phyloP scores from a whole-genome alignment of 1,284 basidiomycete species.

The Cerrena zonata region DNA sequence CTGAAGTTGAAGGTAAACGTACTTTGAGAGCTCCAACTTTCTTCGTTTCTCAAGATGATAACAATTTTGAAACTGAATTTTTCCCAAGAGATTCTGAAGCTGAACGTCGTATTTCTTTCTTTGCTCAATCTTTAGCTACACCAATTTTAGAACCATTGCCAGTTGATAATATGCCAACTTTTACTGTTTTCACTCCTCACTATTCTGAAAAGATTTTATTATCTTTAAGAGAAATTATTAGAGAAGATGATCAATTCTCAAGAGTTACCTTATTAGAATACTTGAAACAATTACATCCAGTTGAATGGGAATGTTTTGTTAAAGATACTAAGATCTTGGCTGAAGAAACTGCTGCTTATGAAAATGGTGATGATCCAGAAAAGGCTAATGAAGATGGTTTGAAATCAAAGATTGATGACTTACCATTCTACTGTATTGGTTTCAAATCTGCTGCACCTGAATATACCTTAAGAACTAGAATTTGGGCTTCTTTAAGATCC shows the following conservation, averaged over 20 bases:
- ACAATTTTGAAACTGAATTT: constrained; percentile 79
- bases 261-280: constrained; percentile 94
- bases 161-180: constrained; percentile 94
- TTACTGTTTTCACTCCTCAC: constrained; percentile 92
- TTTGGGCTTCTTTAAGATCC: constrained; percentile 97
- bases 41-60: constrained; percentile 84
- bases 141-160: constrained; percentile 88
- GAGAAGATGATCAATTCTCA: constrained; percentile 93
- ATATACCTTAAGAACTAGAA: constrained; percentile 96
- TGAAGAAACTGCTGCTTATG: constrained; percentile 83
- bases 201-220: constrained; percentile 95
- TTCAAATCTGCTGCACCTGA: constrained; percentile 99
- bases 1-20: constrained; percentile 78
- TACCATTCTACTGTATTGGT: constrained; percentile 99
- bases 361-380: constrained; percentile 52
- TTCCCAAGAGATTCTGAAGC: constrained; percentile 93
- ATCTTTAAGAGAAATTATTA: constrained; percentile 90
- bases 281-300: constrained; percentile 96
- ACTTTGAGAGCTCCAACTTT: constrained; percentile 90
- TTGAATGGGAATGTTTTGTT: constrained; percentile 99
- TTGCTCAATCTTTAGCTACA: constrained; percentile 90
- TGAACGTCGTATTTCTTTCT: constrained; percentile 93
- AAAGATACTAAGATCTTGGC: constrained; percentile 99
- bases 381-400: constrained; percentile 82
- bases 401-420: constrained; percentile 77